phyloP scores from a whole-genome alignment of 495 filamentous ascomycete genomes.

The Lasiosphaeria ovina region DNA sequence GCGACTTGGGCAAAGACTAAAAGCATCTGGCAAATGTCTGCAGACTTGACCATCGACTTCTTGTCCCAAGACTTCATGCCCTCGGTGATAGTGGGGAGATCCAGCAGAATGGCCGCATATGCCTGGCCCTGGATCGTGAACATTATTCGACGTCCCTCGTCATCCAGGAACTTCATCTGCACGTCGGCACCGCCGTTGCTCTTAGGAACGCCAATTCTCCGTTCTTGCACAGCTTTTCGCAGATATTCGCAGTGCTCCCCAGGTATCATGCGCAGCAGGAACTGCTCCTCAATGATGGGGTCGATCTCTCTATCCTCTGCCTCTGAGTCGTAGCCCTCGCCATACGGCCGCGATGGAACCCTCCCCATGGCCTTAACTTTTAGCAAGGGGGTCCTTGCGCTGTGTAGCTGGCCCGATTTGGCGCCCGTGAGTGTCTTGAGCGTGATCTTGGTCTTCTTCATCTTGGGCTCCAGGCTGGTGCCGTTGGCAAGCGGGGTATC shows the following conservation, averaged over 20 bases:
- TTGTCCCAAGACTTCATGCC: conserved; percentile 96
- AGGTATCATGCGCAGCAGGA: conserved; percentile 83
- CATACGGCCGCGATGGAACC: conserved; percentile 63
- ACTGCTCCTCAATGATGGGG: conserved; percentile 81
- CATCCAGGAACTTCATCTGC: conserved; percentile 72
- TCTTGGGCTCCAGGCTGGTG: conserved; percentile 23
- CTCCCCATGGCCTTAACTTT: conserved; percentile 46
- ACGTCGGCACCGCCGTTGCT: conserved; percentile 66
- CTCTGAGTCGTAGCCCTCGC: conserved; percentile 96
- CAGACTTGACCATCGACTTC: conserved; percentile 86
- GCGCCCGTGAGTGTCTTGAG: conserved; percentile 19
- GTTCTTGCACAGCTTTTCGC: conserved; percentile 65
- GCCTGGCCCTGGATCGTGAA: conserved; percentile 64
- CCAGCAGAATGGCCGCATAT: conserved; percentile 81
- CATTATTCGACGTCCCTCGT: conserved; percentile 69
- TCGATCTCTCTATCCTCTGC: conserved; percentile 85
- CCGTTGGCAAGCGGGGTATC: conserved; percentile 36
- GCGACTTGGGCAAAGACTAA: conserved; percentile 69
- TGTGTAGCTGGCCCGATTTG: background rate
- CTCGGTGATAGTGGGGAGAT: conserved; percentile 89
- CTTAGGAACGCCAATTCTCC: conserved; percentile 63
- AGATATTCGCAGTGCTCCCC: conserved; percentile 83
- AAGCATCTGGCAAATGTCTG: conserved; percentile 95
- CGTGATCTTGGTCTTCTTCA: conserved; percentile 46
- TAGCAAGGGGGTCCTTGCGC: conserved; percentile 32